Evolutionary conservation across 176 grass and related monocot species (phyloP), one percentile per base, ranked within the genome.

Genomic region (Elymus sibiricus): DNA sequence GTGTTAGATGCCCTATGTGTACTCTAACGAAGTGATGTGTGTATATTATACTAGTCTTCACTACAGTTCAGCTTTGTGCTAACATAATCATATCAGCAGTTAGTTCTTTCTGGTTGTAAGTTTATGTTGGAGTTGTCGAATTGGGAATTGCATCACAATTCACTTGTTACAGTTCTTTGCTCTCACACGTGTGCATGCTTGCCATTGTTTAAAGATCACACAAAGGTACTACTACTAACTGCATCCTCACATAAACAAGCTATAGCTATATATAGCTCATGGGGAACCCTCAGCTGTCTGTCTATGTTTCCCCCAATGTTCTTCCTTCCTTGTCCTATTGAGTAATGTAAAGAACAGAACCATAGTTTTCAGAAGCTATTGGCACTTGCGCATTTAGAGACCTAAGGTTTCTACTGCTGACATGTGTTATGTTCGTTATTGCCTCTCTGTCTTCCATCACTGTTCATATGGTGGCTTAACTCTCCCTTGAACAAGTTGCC

Each of bases 311-410:
- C 76, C 49, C 39, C 60, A 28, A 69, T 85, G 85, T 71, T 88
- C 71, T 77, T 87, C 21, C 44, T 84, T 76, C n/a, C 62, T 85
- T 77, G 90, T 82, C 82, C 46, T 32, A 63, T 63, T 76, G 76
- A 53, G 29, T 83, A 67, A 82, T 85, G 55, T 35, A 74, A 80
- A 86, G 39, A 86, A 85, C 91, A 85, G 83, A 78, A 78, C 43
- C 79, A 76, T 87, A 79, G 81, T 87, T 76, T 92, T 31, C 77
- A 64, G 38, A 86, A 73, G 82, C 63, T 88, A 46, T 97, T 86
- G 94, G 85, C 59, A 92, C 83, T 84, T 90, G 87, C 79, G 78
- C 82, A 78, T 82, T 90, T 83, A 94, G 88, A 90, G 76, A 97
- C 85, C 78, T 90, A 81, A 65, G 28, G 70, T 87, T 74, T 87